Evolutionary conservation across 2,329 filamentous ascomycete genomes (phyloP).

Genomic region (Fusarium concolor): DNA sequence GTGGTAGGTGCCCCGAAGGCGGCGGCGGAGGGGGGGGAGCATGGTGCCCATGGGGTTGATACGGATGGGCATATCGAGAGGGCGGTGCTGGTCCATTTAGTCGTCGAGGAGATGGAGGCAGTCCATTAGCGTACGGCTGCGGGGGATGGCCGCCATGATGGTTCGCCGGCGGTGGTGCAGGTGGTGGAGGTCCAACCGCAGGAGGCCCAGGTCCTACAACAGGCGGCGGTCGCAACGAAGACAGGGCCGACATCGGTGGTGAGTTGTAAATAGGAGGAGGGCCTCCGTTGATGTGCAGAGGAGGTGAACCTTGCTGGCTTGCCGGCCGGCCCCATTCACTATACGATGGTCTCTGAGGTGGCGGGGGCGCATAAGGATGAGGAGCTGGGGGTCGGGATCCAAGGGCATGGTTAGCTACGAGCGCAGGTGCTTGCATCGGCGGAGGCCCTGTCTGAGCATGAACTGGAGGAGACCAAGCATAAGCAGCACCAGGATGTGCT

Average conservation of each 20-base stretch:
- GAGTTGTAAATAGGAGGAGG: slow-evolving; percentile 50
- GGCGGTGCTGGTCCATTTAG: slow-evolving; percentile 57
- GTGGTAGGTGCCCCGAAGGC: slow-evolving; percentile 40
- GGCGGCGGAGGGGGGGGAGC: slow-evolving; percentile 28
- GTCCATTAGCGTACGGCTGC: slow-evolving; percentile 55
- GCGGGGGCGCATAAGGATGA: slow-evolving; percentile 47
- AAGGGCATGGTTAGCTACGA: slow-evolving; percentile 43
- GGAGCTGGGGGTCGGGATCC: slow-evolving; percentile 45
- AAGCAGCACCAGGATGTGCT: slow-evolving; percentile 35
- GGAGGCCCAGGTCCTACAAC: slow-evolving; percentile 51
- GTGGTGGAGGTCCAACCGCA: slow-evolving; percentile 55
- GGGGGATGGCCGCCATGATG: slow-evolving; percentile 54
- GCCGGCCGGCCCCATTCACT: slow-evolving; percentile 64
- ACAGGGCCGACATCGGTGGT: slow-evolving; percentile 51
- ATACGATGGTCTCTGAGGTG: slow-evolving; percentile 47
- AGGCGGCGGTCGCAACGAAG: slow-evolving; percentile 63
- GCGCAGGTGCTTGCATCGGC: slow-evolving; percentile 42
- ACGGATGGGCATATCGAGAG: slow-evolving; percentile 56
- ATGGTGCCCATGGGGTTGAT: slow-evolving; percentile 47
- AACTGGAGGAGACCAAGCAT: slow-evolving; percentile 44
- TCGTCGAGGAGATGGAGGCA: slow-evolving; percentile 63
- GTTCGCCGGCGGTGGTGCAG: slow-evolving; percentile 55
- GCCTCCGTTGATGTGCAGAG: slow-evolving; percentile 64
- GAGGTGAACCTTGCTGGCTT: slow-evolving; percentile 61
- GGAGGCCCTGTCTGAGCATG: slow-evolving; percentile 39